Percentiles rank a stretch among this genome's conserved stretches.
phyloP scores from a whole-genome alignment of 2,329 filamentous ascomycete genomes.

The Paracorniculantispora psalliotae region DNA sequence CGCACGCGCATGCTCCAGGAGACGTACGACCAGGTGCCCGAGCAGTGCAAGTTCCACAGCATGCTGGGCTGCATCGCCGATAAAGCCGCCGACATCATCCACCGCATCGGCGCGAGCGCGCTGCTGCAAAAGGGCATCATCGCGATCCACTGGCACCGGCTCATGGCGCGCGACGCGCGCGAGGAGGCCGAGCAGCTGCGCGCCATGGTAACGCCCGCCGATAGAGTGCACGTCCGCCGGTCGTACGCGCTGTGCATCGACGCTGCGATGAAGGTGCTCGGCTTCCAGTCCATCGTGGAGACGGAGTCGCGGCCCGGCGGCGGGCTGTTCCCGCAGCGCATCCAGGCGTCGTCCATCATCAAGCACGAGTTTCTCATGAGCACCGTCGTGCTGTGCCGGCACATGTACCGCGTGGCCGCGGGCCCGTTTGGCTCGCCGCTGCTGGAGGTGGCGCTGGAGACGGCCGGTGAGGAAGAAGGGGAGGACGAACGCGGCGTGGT shows the following conservation, averaged over 20 bases:
- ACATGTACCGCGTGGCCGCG: conserved; percentile 8
- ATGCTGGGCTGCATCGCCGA: conserved; percentile 8
- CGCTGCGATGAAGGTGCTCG: conserved; percentile 5
- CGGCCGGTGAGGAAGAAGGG: background rate
- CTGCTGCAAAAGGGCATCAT: conserved; percentile 12
- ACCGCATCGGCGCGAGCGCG: conserved; percentile 1
- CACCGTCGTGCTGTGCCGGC: conserved; percentile 10
- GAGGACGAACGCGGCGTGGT: background rate
- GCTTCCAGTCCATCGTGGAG: conserved; percentile 4
- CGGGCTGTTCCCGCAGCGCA: conserved; percentile 7
- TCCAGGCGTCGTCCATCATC: conserved; percentile 9
- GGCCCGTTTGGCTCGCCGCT: conserved; percentile 7
- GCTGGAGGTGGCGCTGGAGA: background rate
- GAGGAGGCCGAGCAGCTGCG: background rate
- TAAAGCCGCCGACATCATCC: conserved; percentile 4
- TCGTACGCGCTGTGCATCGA: conserved; percentile 1
- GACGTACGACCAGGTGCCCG: conserved; percentile 4
- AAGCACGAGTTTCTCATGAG: conserved; percentile 13
- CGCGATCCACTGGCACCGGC: conserved; percentile 6
- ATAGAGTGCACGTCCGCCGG: background rate
- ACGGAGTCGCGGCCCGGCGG: conserved; percentile 8
- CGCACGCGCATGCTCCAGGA: background rate
- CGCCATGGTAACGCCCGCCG: background rate
- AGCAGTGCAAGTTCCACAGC: conserved; percentile 5
- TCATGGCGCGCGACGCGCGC: conserved; percentile 1